Evolutionary conservation across 176 grass and related monocot genomes (phyloP).

Genomic region (Bolboschoenus planiculmis): DNA sequence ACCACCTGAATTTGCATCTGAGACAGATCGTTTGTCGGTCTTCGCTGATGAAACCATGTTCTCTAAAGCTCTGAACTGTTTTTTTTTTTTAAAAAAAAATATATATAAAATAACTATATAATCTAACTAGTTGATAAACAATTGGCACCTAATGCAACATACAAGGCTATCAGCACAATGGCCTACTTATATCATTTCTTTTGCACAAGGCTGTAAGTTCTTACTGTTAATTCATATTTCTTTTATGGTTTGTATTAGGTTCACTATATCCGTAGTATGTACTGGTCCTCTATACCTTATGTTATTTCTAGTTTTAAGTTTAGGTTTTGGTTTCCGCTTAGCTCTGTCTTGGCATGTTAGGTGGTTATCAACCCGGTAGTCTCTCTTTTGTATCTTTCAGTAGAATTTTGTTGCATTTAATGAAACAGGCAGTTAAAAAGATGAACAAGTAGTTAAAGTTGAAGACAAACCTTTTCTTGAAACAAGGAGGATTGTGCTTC

Average conservation of each 20-base stretch:
- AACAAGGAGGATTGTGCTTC: conserved; percentile 77
- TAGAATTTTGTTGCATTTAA: conserved; percentile 2
- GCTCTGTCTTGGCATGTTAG: background rate
- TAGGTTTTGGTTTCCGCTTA: background rate
- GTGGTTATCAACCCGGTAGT: background rate
- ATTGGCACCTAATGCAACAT: background rate
- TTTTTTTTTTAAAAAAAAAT: conserved; percentile 4
- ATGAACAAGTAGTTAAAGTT: conserved; percentile 11
- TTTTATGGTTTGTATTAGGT: background rate
- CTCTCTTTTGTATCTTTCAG: background rate
- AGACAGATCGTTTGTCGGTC: conserved; percentile 21
- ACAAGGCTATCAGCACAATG: background rate
- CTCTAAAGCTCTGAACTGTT: conserved; percentile 67
- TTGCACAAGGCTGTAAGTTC: background rate
- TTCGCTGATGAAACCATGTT: conserved; percentile 43
- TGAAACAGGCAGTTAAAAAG: background rate
- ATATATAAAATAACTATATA: background rate
- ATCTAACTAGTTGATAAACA: background rate
- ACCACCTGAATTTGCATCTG: conserved; percentile 30
- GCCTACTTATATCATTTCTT: background rate
- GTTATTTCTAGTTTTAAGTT: background rate
- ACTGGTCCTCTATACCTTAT: background rate
- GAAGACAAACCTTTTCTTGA: conserved; percentile 66
- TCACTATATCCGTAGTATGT: background rate
- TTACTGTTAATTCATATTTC: background rate